phyloP scores from a whole-genome alignment of 768 basidiomycete genomes.

The Amylocystis lapponica region DNA sequence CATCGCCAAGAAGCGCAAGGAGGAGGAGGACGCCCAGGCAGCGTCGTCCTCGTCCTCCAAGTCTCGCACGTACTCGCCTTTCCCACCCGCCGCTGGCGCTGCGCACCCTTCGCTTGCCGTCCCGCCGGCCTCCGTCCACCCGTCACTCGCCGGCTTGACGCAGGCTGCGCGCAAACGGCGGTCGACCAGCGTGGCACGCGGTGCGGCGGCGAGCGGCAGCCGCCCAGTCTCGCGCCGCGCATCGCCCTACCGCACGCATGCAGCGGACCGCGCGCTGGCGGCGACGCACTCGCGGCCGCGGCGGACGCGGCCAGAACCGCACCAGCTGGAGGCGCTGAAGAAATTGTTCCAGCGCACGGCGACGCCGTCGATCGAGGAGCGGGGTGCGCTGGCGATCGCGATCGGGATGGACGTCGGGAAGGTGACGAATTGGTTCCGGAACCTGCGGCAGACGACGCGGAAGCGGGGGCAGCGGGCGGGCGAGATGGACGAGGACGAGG shows the following conservation, averaged over 20 bases:
- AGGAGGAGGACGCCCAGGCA: constrained; percentile 41
- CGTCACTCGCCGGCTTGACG: constrained; percentile 35
- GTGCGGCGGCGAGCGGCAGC: neutral
- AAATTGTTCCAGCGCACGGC: constrained; percentile 60
- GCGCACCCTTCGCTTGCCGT: constrained; percentile 26
- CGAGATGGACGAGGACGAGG: constrained; percentile 26
- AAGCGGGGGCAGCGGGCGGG: constrained; percentile 53
- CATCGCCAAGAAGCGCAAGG: constrained; percentile 64
- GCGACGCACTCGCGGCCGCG: constrained; percentile 40
- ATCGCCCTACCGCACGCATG: constrained; percentile 17
- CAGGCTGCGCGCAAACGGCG: constrained; percentile 32
- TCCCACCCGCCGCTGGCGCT: constrained; percentile 23
- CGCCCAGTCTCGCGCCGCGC: constrained; percentile 22
- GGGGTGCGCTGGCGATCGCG: constrained; percentile 64
- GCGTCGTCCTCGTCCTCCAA: constrained; percentile 17
- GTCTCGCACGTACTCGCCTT: constrained; percentile 20
- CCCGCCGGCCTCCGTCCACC: constrained; percentile 43
- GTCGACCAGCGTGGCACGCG: constrained; percentile 25
- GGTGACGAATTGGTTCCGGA: constrained; percentile 87
- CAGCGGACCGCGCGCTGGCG: constrained; percentile 5
- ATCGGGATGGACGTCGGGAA: constrained; percentile 84
- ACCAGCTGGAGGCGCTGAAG: constrained; percentile 72
- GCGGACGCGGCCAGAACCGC: constrained; percentile 73
- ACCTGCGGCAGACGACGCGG: constrained; percentile 74
- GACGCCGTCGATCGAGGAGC: constrained; percentile 77